These are phyloP conservation scores for Collybiopsis luxurians DNA, from an alignment of 768 basidiomycete species.

Conservation along the genomic window DNA sequence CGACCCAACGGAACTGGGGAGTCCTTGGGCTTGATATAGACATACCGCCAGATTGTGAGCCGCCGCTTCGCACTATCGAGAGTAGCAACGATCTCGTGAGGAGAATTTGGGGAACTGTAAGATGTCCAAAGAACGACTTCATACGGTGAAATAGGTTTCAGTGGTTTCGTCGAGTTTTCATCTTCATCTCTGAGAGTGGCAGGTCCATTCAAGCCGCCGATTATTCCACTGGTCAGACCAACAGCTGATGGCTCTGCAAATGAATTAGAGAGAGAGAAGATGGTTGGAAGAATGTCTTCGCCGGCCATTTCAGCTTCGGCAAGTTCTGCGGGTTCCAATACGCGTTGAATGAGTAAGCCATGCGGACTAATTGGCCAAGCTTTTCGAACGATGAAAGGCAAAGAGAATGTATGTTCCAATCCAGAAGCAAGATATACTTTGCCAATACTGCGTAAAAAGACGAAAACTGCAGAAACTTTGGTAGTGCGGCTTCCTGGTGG, in stretches of 20 bases:
- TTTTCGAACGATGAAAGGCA: conserved; percentile 77
- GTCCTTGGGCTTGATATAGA: conserved; percentile 59
- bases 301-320: conserved; percentile 65
- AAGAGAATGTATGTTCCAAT: conserved; percentile 69
- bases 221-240: conserved; percentile 62
- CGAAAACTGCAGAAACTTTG: conserved; percentile 61
- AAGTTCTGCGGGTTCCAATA: conserved; percentile 63
- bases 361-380: conserved; percentile 80
- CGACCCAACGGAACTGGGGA: conserved; percentile 39
- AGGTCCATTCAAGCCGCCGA: conserved; percentile 34
- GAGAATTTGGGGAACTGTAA: conserved; percentile 34
- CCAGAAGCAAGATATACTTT: conserved; percentile 73
- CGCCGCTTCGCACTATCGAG: conserved; percentile 49
- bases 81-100: conserved; percentile 55
- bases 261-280: conserved; percentile 76
- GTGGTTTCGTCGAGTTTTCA: conserved; percentile 46
- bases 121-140: conserved; percentile 69
- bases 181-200: conserved; percentile 50
- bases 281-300: conserved; percentile 70
- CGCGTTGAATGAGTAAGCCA: conserved; percentile 77
- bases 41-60: conserved; percentile 73
- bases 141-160: conserved; percentile 55
- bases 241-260: conserved; percentile 74
- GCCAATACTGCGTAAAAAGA: conserved; percentile 74
- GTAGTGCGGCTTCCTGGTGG: conserved; percentile 32